phyloP scores from a whole-genome alignment of 179 eudicot species.

The Spinacia oleracea region DNA sequence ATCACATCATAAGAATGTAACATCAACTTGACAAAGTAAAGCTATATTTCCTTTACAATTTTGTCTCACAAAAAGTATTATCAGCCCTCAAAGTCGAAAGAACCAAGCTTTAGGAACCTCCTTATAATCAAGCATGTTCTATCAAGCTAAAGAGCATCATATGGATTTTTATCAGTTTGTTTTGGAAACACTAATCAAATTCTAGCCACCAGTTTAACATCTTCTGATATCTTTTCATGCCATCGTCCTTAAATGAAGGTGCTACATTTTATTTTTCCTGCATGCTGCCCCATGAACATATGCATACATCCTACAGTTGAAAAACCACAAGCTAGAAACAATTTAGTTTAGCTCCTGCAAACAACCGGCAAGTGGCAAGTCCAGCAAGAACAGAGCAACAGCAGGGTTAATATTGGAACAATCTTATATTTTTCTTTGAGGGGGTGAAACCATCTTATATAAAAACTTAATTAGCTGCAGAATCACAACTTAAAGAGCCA shows the following conservation, averaged over 20 bases:
- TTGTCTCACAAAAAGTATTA: neutral
- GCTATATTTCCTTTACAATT: neutral
- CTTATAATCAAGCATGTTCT: neutral
- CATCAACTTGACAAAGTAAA: neutral
- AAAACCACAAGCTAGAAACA: neutral
- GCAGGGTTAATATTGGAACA: too few relatives aligned
- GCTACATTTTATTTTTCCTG: neutral
- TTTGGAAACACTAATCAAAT: too few relatives aligned
- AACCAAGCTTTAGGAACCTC: neutral
- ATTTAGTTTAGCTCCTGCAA: slow-evolving; percentile 2
- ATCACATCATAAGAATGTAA: neutral
- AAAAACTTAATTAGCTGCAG: neutral
- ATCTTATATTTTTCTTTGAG: too few relatives aligned
- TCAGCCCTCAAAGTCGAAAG: neutral
- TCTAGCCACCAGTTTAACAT: neutral
- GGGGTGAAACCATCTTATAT: too few relatives aligned
- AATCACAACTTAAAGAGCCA: neutral
- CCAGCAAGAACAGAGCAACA: slow-evolving; percentile 8
- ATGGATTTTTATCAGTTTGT: too few relatives aligned
- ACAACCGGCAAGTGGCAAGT: neutral
- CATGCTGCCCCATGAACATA: neutral
- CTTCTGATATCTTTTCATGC: neutral
- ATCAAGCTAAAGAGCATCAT: neutral
- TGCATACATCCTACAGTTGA: neutral
- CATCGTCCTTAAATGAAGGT: neutral